These are phyloP conservation scores for Leonotis leonurus DNA, from an alignment of 257 asterid genomes.

Conservation along the genomic window DNA sequence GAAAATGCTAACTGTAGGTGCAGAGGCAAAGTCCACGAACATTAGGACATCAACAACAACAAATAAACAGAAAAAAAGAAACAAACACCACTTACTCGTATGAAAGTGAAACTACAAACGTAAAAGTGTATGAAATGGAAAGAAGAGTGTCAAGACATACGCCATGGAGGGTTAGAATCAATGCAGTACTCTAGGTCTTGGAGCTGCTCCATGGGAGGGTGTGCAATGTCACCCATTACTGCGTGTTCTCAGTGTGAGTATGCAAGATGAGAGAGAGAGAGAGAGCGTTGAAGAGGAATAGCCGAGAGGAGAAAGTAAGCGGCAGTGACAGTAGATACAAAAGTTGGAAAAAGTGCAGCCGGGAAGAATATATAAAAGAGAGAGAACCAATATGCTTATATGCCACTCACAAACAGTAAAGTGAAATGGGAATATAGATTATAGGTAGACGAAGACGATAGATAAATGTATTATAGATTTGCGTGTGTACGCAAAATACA, in stretches of 20 bases:
- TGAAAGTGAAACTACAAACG: too few relatives aligned
- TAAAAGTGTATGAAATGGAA: slow-evolving; percentile 3
- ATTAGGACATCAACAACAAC: too few relatives aligned
- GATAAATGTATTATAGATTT: too few relatives aligned
- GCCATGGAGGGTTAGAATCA: slow-evolving; percentile 86
- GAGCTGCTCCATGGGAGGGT: slow-evolving; percentile 83
- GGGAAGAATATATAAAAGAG: slow-evolving; percentile 35
- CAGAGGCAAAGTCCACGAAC: slow-evolving; percentile 2
- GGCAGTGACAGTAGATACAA: slow-evolving; percentile 20
- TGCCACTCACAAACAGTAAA: slow-evolving; percentile 25
- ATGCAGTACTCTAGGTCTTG: slow-evolving; percentile 87
- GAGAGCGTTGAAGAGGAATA: background rate
- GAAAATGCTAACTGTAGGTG: slow-evolving; percentile 1
- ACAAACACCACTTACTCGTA: background rate
- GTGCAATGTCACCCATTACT: slow-evolving; percentile 56
- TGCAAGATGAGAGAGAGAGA: background rate
- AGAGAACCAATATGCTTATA: slow-evolving; percentile 32
- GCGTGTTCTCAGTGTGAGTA: too few relatives aligned
- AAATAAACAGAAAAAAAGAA: too few relatives aligned
- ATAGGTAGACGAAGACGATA: too few relatives aligned
- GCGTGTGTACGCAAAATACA: background rate
- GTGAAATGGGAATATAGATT: background rate
- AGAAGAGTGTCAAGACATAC: slow-evolving; percentile 25
- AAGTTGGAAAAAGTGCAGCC: slow-evolving; percentile 38
- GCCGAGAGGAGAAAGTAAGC: slow-evolving; percentile 7